A percentile compares a stretch with the other conserved stretches of the same genome.
These are phyloP conservation scores for Nephelium lappaceum DNA, from an alignment of 345 rosid species.

Conservation along the genomic window DNA sequence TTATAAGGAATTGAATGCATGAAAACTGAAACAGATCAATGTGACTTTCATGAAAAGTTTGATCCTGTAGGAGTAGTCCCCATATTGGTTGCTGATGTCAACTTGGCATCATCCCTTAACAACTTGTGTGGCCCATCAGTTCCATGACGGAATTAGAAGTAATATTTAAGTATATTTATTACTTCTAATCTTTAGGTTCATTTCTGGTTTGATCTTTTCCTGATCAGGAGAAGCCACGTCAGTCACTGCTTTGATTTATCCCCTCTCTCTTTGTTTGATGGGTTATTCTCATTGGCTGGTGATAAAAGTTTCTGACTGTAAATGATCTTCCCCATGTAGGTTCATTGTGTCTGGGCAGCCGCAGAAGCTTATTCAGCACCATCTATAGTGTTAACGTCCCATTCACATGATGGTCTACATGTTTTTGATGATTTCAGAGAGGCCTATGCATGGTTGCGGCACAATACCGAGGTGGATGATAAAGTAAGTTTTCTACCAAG, in stretches of 20 bases:
- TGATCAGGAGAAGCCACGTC: background rate
- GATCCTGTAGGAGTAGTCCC: background rate
- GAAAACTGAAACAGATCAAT: background rate
- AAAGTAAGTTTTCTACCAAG: conserved; percentile 55
- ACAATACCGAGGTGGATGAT: conserved; percentile 98
- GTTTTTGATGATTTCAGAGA: conserved; percentile 99
- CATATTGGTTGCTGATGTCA: conserved; percentile 3
- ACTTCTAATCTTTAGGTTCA: background rate
- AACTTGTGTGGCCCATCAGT: background rate
- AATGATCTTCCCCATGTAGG: conserved; percentile 43
- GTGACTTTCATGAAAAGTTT: background rate
- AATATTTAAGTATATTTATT: background rate
- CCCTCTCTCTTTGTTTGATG: background rate
- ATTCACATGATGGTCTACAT: conserved; percentile 75
- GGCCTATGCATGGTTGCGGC: conserved; percentile 94
- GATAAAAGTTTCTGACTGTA: conserved; percentile 14
- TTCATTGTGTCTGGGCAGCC: conserved; percentile 99
- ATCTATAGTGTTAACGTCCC: conserved; percentile 89
- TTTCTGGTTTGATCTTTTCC: conserved; percentile 2
- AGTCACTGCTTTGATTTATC: conserved; percentile 8
- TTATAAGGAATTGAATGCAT: background rate
- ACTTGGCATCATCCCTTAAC: background rate
- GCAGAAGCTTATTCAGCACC: conserved; percentile 99
- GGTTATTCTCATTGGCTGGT: conserved; percentile 5
- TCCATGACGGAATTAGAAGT: background rate